Evolutionary conservation across 1,284 basidiomycete species (phyloP).

Genomic region (Sporisorium sorghi): DNA sequence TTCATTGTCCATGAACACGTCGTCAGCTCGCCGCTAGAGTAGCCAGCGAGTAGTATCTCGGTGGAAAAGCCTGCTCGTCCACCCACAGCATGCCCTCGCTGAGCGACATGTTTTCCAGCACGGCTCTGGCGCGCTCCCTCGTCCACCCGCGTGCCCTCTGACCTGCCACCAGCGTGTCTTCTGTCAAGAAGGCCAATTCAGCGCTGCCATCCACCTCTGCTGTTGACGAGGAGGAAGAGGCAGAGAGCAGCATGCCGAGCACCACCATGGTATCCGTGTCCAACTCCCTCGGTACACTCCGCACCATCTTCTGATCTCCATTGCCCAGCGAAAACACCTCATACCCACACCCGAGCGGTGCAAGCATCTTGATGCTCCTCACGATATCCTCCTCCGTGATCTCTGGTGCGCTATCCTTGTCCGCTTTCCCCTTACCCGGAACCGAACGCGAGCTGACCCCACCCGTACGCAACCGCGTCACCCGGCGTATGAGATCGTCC

Average conservation of each 20-base stretch:
- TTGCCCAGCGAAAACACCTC: slow-evolving; percentile 79
- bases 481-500: slow-evolving; percentile 82
- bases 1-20: too few species aligned
- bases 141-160: slow-evolving; percentile 78
- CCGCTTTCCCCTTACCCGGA: neutral
- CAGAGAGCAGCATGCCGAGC: slow-evolving; percentile 68
- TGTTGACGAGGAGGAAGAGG: slow-evolving; percentile 70
- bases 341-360: slow-evolving; percentile 89
- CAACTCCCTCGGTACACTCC: slow-evolving; percentile 69
- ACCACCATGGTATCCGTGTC: slow-evolving; percentile 70
- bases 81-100: slow-evolving; percentile 94
- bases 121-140: slow-evolving; percentile 78
- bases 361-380: slow-evolving; percentile 85
- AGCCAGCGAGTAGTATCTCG: slow-evolving; percentile 55
- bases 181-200: slow-evolving; percentile 70
- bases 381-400: slow-evolving; percentile 85
- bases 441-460: neutral
- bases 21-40: slow-evolving; percentile 18
- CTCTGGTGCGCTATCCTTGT: slow-evolving; percentile 9
- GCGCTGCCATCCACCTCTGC: slow-evolving; percentile 12
- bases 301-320: slow-evolving; percentile 69
- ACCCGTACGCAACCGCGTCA: slow-evolving; percentile 79
- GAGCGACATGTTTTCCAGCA: slow-evolving; percentile 87
- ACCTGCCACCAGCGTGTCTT: slow-evolving; percentile 76
- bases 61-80: slow-evolving; percentile 79